Percentiles rank a stretch among this genome's conserved stretches.
phyloP scores from a whole-genome alignment of 164 flowering plant species.

The Chloranthus sessilifolius region DNA sequence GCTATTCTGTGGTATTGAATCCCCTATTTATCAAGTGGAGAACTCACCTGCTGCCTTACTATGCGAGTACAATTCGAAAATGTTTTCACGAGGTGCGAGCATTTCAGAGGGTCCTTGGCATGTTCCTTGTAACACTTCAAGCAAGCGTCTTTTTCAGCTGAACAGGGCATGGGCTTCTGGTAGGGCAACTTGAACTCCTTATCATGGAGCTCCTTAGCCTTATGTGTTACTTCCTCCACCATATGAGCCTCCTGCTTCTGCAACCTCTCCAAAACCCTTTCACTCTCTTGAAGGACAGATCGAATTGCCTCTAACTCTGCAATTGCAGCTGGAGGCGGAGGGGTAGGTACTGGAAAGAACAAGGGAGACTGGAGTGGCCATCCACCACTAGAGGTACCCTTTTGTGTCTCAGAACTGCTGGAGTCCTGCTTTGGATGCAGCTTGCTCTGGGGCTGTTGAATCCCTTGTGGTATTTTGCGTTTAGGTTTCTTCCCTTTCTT shows the following conservation, averaged over 20 bases:
- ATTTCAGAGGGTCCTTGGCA: constrained; percentile 54
- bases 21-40: constrained; percentile 18
- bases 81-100: constrained; percentile 41
- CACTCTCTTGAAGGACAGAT: constrained; percentile 34
- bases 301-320: constrained; percentile 59
- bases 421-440: constrained; percentile 24
- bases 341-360: constrained; percentile 45
- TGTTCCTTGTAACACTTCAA: constrained; percentile 65
- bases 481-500: constrained; percentile 19
- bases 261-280: constrained; percentile 40
- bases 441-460: constrained; percentile 23
- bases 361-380: constrained; percentile 65
- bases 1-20: background rate
- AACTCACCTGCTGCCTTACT: constrained; percentile 43
- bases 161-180: constrained; percentile 65
- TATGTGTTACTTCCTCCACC: constrained; percentile 61
- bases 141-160: constrained; percentile 54
- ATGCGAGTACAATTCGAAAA: constrained; percentile 71
- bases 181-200: constrained; percentile 81
- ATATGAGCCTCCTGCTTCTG: constrained; percentile 61
- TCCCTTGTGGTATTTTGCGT: constrained; percentile 8
- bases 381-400: constrained; percentile 26
- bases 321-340: constrained; percentile 4
- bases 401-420: constrained; percentile 27
- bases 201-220: constrained; percentile 71